Percentiles rank a stretch among this genome's conserved stretches.
Conservation (phyloP, 148 eudicot species). For the Persicaria tinctoria region DNA sequence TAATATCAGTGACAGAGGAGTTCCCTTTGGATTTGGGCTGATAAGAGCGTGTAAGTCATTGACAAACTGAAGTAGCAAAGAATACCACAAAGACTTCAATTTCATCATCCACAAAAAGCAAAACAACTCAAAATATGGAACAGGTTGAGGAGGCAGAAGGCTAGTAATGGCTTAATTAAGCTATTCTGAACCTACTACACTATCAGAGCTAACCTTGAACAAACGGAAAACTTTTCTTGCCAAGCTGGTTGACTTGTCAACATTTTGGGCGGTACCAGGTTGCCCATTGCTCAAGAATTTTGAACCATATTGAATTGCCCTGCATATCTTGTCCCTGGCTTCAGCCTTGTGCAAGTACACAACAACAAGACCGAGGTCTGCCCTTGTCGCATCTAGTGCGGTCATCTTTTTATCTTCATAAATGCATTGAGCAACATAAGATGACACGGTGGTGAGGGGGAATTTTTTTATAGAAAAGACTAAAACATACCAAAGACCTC, state of each 20-base stretch:
- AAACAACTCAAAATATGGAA: not conserved
- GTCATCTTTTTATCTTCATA: conserved; percentile 38
- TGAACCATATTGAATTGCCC: conserved; percentile 98
- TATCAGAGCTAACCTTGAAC: conserved; percentile 53
- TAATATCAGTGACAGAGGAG: conserved; percentile 83
- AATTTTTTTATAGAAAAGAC: not conserved
- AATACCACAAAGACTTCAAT: not conserved
- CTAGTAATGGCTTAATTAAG: not conserved
- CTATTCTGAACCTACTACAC: not conserved
- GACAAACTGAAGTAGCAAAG: conserved; percentile 58
- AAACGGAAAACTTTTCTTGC: conserved; percentile 98
- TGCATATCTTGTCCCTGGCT: conserved; percentile 97
- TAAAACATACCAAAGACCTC: not conserved
- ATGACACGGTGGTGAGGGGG: not conserved
- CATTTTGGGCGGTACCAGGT: conserved; percentile 95
- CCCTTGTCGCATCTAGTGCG: conserved; percentile 63
- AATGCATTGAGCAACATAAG: not conserved
- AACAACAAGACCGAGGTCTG: conserved; percentile 79
- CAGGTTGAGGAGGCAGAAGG: no score
- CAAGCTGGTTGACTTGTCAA: conserved; percentile 88
- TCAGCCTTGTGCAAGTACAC: conserved; percentile 95
- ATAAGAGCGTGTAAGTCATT: conserved; percentile 90
- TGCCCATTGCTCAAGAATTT: conserved; percentile 87
- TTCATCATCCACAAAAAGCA: conserved; percentile 4
- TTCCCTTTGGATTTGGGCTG: conserved; percentile 75